These are phyloP conservation scores for Penicillium lagena DNA, from an alignment of 495 filamentous ascomycete species.

Conservation along the genomic window DNA sequence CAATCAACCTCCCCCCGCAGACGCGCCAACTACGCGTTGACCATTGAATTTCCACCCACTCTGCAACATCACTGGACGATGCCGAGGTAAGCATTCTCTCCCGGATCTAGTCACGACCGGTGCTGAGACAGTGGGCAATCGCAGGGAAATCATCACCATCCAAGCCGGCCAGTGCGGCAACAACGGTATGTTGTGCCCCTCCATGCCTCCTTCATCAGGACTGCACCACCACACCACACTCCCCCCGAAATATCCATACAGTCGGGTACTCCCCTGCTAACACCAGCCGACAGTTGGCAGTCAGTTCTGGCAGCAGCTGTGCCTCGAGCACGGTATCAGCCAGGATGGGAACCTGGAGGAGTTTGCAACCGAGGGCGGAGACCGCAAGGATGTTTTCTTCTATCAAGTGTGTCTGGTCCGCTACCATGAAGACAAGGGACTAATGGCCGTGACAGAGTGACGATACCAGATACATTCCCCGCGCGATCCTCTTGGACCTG, in stretches of 20 bases:
- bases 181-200: constrained; percentile 61
- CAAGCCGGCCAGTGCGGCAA: constrained; percentile 99
- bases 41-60: constrained; percentile 14
- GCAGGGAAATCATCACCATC: constrained; percentile 96
- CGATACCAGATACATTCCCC: constrained; percentile 95
- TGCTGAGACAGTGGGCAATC: constrained; percentile 1
- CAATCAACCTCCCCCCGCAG: constrained; percentile 23
- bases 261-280: too few relatives aligned
- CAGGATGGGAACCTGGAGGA: constrained; percentile 95
- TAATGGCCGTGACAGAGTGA: constrained; percentile 52
- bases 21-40: constrained; percentile 33
- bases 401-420: constrained; percentile 58
- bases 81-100: constrained; percentile 31
- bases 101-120: neutral
- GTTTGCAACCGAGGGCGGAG: constrained; percentile 91
- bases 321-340: constrained; percentile 95
- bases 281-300: constrained; percentile 58
- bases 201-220: constrained; percentile 4
- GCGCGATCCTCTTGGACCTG: constrained; percentile 90
- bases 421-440: neutral
- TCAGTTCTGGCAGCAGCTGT: constrained; percentile 97
- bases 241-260: neutral
- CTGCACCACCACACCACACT: constrained; percentile 1
- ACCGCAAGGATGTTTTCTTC: constrained; percentile 99
- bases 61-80: constrained; percentile 22